Percentiles rank a stretch among this genome's conserved stretches.
Evolutionary conservation across 441 rosid genomes (phyloP).

Genomic region (Viola pubescens): DNA sequence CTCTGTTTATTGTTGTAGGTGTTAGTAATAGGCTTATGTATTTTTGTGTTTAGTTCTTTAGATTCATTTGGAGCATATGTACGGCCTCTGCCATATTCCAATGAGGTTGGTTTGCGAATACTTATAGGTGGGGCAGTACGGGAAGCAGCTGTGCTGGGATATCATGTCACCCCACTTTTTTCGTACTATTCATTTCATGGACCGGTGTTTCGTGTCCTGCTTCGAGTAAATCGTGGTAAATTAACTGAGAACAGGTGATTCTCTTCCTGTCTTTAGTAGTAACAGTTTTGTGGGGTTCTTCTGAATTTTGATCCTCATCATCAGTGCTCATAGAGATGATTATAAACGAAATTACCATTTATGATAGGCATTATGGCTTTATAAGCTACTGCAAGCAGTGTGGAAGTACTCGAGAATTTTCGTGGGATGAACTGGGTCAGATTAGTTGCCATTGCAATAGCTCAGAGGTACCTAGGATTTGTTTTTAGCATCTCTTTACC

Average conservation of each 20-base stretch:
- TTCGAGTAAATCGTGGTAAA: constrained; percentile 53
- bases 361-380: constrained; percentile 71
- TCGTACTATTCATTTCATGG: constrained; percentile 86
- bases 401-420: constrained; percentile 53
- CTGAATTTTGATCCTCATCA: neutral
- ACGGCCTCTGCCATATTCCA: constrained; percentile 79
- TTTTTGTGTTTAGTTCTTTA: constrained; percentile 48
- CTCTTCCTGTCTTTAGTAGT: neutral
- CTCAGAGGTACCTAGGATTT: constrained; percentile 23
- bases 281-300: neutral
- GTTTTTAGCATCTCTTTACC: too few species aligned
- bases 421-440: constrained; percentile 63
- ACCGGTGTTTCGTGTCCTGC: constrained; percentile 77
- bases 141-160: constrained; percentile 83
- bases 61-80: constrained; percentile 88
- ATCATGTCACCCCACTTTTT: constrained; percentile 62
- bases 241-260: constrained; percentile 47
- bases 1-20: constrained; percentile 1
- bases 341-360: constrained; percentile 4
- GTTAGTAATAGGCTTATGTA: neutral
- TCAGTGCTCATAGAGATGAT: neutral
- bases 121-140: constrained; percentile 88
- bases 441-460: constrained; percentile 54
- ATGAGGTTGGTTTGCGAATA: constrained; percentile 87
- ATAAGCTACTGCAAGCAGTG: constrained; percentile 62